phyloP scores from a whole-genome alignment of 2,329 filamentous ascomycete genomes.

The Truncatella angustata region DNA sequence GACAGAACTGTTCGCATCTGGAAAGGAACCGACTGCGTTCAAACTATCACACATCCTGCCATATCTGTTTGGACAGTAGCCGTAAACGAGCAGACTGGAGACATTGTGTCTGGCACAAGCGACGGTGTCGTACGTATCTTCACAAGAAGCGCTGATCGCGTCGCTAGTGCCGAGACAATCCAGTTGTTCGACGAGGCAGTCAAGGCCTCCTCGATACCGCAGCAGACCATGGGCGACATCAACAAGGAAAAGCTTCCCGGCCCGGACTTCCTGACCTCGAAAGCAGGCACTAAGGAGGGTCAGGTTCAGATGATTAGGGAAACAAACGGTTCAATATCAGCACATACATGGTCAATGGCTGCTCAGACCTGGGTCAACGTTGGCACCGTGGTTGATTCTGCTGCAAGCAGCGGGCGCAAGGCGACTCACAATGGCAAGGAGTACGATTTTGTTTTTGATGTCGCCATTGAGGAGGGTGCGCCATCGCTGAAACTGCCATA shows the following conservation, averaged over 20 bases:
- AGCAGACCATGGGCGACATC: constrained; percentile 78
- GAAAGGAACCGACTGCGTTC: constrained; percentile 78
- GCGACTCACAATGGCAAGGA: constrained; percentile 77
- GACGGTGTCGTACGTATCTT: constrained; percentile 86
- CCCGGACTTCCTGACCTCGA: constrained; percentile 78
- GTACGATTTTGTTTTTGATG: constrained; percentile 96
- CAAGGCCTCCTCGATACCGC: constrained; percentile 79
- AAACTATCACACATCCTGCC: constrained; percentile 95
- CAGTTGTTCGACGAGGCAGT: constrained; percentile 79
- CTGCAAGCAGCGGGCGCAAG: constrained; percentile 78
- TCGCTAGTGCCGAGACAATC: constrained; percentile 67
- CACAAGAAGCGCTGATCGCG: constrained; percentile 66
- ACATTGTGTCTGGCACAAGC: constrained; percentile 91
- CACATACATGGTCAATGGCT: constrained; percentile 80
- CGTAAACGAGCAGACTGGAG: constrained; percentile 77
- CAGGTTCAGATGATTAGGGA: constrained; percentile 92
- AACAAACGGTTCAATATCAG: constrained; percentile 75
- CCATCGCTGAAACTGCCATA: constrained; percentile 91
- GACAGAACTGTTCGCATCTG: constrained; percentile 92
- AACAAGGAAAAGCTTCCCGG: constrained; percentile 92
- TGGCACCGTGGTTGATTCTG: constrained; percentile 90
- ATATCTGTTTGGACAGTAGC: constrained; percentile 95
- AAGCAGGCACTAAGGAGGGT: constrained; percentile 90
- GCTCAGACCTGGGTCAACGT: constrained; percentile 79
- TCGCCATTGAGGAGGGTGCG: constrained; percentile 93